phyloP scores from a whole-genome alignment of 2,329 filamentous ascomycete genomes.

The Rutstroemia sp. region DNA sequence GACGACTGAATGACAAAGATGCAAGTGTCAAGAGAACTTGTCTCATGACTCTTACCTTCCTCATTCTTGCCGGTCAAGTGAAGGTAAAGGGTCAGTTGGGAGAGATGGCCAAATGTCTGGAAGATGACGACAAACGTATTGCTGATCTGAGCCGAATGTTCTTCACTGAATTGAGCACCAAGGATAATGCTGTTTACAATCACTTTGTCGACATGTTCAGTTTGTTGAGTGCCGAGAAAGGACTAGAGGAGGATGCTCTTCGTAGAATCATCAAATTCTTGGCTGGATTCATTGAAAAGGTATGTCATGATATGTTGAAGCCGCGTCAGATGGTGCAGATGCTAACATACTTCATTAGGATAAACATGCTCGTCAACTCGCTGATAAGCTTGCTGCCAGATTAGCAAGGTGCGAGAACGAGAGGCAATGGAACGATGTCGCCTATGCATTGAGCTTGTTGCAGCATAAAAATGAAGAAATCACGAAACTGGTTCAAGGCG shows the following conservation, averaged over 20 bases:
- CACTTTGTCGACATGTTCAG: constrained; percentile 99
- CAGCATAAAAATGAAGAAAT: constrained; percentile 94
- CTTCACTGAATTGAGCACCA: constrained; percentile 94
- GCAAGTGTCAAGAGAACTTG: constrained; percentile 92
- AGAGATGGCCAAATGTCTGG: constrained; percentile 98
- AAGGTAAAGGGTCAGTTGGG: constrained; percentile 98
- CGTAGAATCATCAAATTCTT: constrained; percentile 85
- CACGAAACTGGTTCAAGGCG: constrained; percentile 64
- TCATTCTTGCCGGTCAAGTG: constrained; percentile 94
- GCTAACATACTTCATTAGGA: constrained; percentile 50
- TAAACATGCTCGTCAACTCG: constrained; percentile 91
- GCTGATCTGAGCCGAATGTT: constrained; percentile 95
- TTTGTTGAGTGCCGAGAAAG: constrained; percentile 73
- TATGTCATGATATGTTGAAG: constrained; percentile 35
- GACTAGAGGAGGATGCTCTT: constrained; percentile 78
- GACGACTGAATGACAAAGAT: constrained; percentile 81
- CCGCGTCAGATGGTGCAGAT: background rate
- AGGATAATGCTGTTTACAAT: constrained; percentile 98
- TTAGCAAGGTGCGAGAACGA: constrained; percentile 83
- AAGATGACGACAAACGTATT: constrained; percentile 91
- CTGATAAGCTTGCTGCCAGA: constrained; percentile 84
- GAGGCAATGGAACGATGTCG: constrained; percentile 95
- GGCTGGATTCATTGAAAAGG: constrained; percentile 95
- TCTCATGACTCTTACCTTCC: constrained; percentile 95
- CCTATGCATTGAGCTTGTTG: constrained; percentile 80